Conservation (phyloP, 805 yeast species). For the Saccharomyces paradoxus region DNA sequence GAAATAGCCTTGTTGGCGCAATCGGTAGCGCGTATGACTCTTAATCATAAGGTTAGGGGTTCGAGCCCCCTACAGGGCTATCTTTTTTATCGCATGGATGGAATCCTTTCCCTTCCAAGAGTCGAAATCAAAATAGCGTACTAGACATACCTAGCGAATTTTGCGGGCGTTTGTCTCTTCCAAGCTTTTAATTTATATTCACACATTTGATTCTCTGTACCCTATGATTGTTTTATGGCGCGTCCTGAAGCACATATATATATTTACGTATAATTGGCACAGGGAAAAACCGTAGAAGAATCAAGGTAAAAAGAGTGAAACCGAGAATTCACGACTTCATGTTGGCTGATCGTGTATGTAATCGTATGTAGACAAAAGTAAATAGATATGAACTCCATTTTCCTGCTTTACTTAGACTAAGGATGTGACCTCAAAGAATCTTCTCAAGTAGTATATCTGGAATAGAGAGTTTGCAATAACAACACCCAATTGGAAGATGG, state of each 20-base stretch:
- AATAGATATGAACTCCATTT: neutral
- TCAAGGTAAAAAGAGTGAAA: neutral
- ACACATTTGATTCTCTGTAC: neutral
- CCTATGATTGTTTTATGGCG: neutral
- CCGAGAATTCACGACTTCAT: neutral
- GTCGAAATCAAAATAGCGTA: neutral
- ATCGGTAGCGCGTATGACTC: neutral
- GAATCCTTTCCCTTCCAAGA: too few species aligned
- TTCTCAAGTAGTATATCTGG: slow-evolving; percentile 87
- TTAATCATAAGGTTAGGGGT: neutral
- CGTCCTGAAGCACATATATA: neutral
- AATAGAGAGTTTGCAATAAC: slow-evolving; percentile 82
- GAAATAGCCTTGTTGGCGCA: neutral
- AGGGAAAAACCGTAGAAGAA: neutral
- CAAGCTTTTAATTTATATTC: too few species aligned
- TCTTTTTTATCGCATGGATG: neutral
- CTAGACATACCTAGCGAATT: neutral
- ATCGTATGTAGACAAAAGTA: neutral
- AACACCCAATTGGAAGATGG: slow-evolving; percentile 78
- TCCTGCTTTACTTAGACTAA: slow-evolving; percentile 46
- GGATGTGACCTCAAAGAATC: slow-evolving; percentile 92
- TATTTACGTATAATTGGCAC: neutral
- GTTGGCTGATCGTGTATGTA: neutral
- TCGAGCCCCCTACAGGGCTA: neutral
- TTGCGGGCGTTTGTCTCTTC: too few species aligned